Evolutionary conservation across 148 eudicot species (phyloP).

Genomic region (Amaranthus palmeri): DNA sequence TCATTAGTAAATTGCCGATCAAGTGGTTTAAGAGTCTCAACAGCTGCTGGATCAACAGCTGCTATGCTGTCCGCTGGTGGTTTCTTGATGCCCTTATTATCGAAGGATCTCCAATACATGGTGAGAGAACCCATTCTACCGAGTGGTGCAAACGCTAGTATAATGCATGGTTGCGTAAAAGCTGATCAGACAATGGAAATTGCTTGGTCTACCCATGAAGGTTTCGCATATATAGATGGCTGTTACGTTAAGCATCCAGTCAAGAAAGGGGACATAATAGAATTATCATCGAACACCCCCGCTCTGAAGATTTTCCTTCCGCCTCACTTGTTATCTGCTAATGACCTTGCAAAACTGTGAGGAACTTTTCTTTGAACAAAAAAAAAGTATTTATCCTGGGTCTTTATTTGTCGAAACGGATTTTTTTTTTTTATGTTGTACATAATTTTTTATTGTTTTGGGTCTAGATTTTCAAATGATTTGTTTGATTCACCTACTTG

Average conservation of each 20-base stretch:
- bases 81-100: conserved; percentile 64
- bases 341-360: conserved; percentile 19
- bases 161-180: conserved; percentile 62
- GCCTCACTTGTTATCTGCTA: conserved; percentile 24
- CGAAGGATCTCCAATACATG: conserved; percentile 85
- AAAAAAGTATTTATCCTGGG: neutral
- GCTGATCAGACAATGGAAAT: conserved; percentile 48
- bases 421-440: neutral
- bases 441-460: neutral
- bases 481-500: no score
- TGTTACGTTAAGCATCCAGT: conserved; percentile 50
- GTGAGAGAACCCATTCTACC: conserved; percentile 78
- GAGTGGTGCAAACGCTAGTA: conserved; percentile 26
- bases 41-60: conserved; percentile 94
- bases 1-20: conserved; percentile 54
- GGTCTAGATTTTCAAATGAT: no score
- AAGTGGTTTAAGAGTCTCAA: conserved; percentile 86
- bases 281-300: conserved; percentile 61
- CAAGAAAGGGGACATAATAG: conserved; percentile 55
- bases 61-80: conserved; percentile 97
- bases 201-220: conserved; percentile 61
- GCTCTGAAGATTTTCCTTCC: conserved; percentile 67
- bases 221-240: conserved; percentile 68
- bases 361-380: neutral
- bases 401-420: neutral